Evolutionary conservation across 2,329 filamentous ascomycete species (phyloP).

Genomic region (Nothophoma quercina): DNA sequence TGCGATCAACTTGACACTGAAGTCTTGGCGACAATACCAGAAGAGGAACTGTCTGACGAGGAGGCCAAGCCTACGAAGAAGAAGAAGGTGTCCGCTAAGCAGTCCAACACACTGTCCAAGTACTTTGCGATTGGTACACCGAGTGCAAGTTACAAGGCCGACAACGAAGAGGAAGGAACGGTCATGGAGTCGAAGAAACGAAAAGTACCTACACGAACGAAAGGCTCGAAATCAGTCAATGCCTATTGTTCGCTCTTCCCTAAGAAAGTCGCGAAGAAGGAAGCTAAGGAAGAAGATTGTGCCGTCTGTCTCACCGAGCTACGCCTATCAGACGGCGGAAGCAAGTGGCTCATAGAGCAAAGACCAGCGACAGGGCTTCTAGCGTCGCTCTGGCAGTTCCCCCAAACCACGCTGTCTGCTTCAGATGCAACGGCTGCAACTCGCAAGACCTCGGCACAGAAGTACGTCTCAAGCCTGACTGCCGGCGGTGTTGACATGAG

Average conservation of each 20-base stretch:
- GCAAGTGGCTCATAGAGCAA: constrained; percentile 47
- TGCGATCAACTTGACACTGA: constrained; percentile 42
- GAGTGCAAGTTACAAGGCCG: constrained; percentile 18
- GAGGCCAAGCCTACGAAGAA: constrained; percentile 31
- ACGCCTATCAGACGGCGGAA: constrained; percentile 12
- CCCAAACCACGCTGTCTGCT: constrained; percentile 32
- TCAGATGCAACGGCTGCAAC: constrained; percentile 25
- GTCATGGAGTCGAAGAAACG: constrained; percentile 28
- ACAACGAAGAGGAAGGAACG: constrained; percentile 17
- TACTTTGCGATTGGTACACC: constrained; percentile 38
- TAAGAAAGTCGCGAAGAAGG: constrained; percentile 46
- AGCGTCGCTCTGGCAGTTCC: constrained; percentile 46
- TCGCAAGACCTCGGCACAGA: constrained; percentile 35
- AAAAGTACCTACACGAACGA: constrained; percentile 23
- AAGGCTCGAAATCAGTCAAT: constrained; percentile 22
- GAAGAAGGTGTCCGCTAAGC: constrained; percentile 27
- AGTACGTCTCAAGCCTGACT: constrained; percentile 29
- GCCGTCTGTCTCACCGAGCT: constrained; percentile 44
- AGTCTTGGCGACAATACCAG: constrained; percentile 34
- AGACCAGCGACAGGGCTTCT: constrained; percentile 43
- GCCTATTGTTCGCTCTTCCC: constrained; percentile 47
- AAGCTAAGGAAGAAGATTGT: constrained; percentile 42
- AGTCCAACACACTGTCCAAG: constrained; percentile 37
- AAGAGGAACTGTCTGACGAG: constrained; percentile 23
- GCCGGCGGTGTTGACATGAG: constrained; percentile 23